These are phyloP conservation scores for Russula lepida DNA, from an alignment of 768 basidiomycete genomes.

Conservation along the genomic window DNA sequence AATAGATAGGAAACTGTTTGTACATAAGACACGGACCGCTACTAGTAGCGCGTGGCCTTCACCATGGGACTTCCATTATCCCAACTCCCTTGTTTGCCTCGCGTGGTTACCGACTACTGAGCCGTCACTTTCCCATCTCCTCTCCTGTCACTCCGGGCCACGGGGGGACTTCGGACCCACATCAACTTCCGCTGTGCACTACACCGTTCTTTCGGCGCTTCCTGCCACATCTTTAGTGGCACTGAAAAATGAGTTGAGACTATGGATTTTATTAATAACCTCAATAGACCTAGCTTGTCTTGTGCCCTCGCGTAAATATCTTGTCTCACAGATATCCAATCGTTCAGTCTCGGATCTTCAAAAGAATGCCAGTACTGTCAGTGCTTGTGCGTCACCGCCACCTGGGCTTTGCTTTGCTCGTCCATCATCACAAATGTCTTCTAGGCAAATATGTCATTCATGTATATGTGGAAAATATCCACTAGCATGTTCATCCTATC, in stretches of 20 bases:
- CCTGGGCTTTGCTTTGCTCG: not conserved
- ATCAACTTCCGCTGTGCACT: no score
- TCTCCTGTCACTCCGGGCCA: no score
- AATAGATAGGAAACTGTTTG: no score
- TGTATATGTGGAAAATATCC: conserved; percentile 1
- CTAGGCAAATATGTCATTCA: not conserved
- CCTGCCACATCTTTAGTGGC: not conserved
- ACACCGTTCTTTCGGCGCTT: not conserved
- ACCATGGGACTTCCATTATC: no score
- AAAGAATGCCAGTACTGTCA: not conserved
- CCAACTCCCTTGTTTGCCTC: no score
- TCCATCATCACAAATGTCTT: not conserved
- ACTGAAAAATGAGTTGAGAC: not conserved
- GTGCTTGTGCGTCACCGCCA: not conserved
- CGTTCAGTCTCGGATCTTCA: not conserved
- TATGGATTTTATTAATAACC: not conserved
- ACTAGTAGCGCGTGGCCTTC: no score
- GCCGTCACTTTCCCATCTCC: no score
- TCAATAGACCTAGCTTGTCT: not conserved
- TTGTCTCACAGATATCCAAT: not conserved
- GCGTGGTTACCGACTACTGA: no score
- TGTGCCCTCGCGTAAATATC: not conserved
- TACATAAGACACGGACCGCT: no score
- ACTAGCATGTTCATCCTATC: not conserved
- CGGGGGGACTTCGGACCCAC: no score